Base-by-base conservation (phyloP, 2,329 filamentous ascomycete genomes). In the Davidsoniella eucalypti region DNA sequence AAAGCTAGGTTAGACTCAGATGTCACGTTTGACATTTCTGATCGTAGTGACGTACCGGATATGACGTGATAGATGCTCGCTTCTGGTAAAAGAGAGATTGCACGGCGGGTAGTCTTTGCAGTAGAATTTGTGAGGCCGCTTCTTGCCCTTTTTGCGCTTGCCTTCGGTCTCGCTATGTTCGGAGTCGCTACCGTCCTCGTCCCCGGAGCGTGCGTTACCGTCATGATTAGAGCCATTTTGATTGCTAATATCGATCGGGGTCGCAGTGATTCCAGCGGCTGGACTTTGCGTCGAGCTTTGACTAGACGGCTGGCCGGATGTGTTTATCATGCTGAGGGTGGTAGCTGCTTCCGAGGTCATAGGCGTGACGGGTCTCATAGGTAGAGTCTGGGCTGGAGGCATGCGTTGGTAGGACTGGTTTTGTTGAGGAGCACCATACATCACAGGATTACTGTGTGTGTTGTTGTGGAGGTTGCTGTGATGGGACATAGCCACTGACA, bases 21-120 rank as follows among this genome's bases (percentile, higher is more conserved):
- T 33, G 16, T 39, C 17, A 37, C 42, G 14, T 18, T n/a, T 44
- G 9, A 12, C 17, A 16, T 16, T 5, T 25, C 4, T 14, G 29
- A 17, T 14, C 16, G 10, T 25, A 23, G 37, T 29, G 21, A 51
- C 58, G 36, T 73, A 88, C 82, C 88, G 79, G 58, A 98, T 96
- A 61, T 98, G 92, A 47, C 92, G 77, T 14, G 90, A 90, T 54
- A 98, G 66, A 69, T 98, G 92, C 63, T 98, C 92, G 61, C 90
- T 96, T 55, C 92, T 73, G 0, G 92, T 96, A 62, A 98, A 98
- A 64, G 87, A 95, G 52, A 98, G 65, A 59, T 82, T 88, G 65
- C 92, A 98, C 3, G 88, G 88, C 23, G 90, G 90, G 58, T 87
- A 96, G 29, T 94, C 87, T 3, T 84, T 93, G 67, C 92, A 98